phyloP scores from a whole-genome alignment of 2,329 filamentous ascomycete genomes.

The Stachybotrys chartarum region DNA sequence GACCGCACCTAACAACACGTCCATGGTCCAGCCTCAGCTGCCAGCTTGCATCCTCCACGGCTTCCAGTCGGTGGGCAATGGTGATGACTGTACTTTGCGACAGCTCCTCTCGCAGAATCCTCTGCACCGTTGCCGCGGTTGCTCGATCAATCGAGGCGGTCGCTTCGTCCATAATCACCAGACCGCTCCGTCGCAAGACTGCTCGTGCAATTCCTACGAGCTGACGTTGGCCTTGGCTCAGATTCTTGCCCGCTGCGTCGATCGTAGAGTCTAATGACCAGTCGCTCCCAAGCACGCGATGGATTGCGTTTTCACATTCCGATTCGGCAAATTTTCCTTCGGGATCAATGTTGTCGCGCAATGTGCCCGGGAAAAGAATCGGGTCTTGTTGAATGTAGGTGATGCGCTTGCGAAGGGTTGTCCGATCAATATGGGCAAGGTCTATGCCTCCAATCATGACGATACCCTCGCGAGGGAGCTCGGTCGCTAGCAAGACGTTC shows the following conservation, averaged over 20 bases:
- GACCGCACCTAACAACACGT: conserved; percentile 41
- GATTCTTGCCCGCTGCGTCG: conserved; percentile 53
- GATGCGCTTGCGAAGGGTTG: conserved; percentile 47
- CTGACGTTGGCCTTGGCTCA: conserved; percentile 57
- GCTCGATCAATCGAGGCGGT: conserved; percentile 55
- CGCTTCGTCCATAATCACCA: conserved; percentile 58
- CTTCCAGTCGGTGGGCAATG: conserved; percentile 58
- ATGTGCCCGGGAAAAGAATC: conserved; percentile 50
- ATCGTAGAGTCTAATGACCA: conserved; percentile 44
- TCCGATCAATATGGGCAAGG: conserved; percentile 45
- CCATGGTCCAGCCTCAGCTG: conserved; percentile 47
- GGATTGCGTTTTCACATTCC: conserved; percentile 44
- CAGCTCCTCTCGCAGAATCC: conserved; percentile 48
- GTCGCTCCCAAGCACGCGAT: conserved; percentile 47
- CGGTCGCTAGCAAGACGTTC: conserved; percentile 49
- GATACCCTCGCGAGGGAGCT: conserved; percentile 41
- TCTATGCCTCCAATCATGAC: conserved; percentile 48
- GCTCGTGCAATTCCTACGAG: conserved; percentile 54
- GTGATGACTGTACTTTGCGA: conserved; percentile 53
- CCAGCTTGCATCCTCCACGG: conserved; percentile 51
- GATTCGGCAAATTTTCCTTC: conserved; percentile 48
- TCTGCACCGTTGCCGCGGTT: conserved; percentile 52
- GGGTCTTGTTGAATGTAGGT: conserved; percentile 60
- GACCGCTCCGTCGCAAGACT: conserved; percentile 50
- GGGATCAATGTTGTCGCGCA: conserved; percentile 63